Conservation (phyloP, 2,329 filamentous ascomycete genomes). For the Periconia digitata region DNA sequence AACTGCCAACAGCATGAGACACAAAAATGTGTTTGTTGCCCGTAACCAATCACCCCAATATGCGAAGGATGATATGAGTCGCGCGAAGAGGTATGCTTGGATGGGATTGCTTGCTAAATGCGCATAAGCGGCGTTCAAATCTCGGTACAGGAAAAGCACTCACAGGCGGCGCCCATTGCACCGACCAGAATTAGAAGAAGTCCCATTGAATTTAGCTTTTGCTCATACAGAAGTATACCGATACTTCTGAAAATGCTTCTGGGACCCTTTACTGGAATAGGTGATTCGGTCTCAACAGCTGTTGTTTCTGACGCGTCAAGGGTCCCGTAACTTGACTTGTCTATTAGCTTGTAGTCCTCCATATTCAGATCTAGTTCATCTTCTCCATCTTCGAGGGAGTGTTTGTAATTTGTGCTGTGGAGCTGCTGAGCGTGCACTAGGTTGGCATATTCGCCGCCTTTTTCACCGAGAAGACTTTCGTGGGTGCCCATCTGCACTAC, state of each 20-base stretch:
- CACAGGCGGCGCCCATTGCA: slow-evolving; percentile 23
- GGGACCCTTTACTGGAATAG: background rate
- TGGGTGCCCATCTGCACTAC: slow-evolving; percentile 74
- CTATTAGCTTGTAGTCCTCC: slow-evolving; percentile 39
- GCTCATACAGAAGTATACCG: slow-evolving; percentile 18
- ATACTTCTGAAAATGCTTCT: slow-evolving; percentile 7
- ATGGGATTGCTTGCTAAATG: slow-evolving; percentile 18
- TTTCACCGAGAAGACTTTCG: slow-evolving; percentile 61
- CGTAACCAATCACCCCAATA: slow-evolving; percentile 19
- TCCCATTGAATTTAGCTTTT: slow-evolving; percentile 16
- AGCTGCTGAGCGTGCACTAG: slow-evolving; percentile 55
- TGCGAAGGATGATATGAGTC: slow-evolving; percentile 24
- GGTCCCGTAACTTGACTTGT: slow-evolving; percentile 15
- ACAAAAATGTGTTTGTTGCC: slow-evolving; percentile 26
- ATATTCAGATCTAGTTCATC: slow-evolving; percentile 27
- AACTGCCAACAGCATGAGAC: slow-evolving; percentile 47
- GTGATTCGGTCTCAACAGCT: background rate
- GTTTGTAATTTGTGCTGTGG: slow-evolving; percentile 1
- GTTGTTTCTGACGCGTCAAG: background rate
- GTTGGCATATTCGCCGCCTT: slow-evolving; percentile 62
- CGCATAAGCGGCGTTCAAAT: background rate
- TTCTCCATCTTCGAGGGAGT: slow-evolving; percentile 14
- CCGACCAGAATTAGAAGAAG: slow-evolving; percentile 20
- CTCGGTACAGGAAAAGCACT: slow-evolving; percentile 1
- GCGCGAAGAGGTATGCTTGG: slow-evolving; percentile 26